Conservation (phyloP, 176 grass and related monocot genomes). For the Aegilops umbellulata region DNA sequence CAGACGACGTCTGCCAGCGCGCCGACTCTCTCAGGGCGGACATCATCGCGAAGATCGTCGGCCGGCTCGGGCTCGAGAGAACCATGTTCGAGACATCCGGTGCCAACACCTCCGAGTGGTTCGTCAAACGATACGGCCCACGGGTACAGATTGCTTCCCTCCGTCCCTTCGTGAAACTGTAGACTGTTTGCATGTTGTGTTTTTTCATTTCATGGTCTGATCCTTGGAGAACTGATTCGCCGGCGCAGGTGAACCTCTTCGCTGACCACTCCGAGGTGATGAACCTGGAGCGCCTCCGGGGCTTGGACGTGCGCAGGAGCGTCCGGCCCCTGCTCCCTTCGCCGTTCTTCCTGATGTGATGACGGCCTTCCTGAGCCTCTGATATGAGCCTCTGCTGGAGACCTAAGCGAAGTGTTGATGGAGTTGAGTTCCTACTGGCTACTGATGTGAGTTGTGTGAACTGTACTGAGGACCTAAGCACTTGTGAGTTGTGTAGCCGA, state of each 20-base stretch:
- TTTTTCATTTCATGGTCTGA: neutral
- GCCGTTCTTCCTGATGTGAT: constrained; percentile 46
- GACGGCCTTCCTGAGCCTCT: neutral
- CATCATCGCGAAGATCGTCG: constrained; percentile 72
- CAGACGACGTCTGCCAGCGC: constrained; percentile 64
- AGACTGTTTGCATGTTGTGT: neutral
- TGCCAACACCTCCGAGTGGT: constrained; percentile 69
- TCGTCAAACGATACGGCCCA: constrained; percentile 77
- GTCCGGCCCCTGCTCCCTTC: constrained; percentile 23
- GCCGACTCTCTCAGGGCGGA: constrained; percentile 57
- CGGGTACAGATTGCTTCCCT: constrained; percentile 33
- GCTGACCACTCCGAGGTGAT: constrained; percentile 75
- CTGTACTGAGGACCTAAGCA: neutral
- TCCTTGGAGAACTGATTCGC: neutral
- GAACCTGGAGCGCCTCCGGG: constrained; percentile 74
- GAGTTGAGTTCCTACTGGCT: neutral
- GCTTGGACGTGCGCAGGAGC: constrained; percentile 12
- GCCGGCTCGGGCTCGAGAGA: constrained; percentile 73
- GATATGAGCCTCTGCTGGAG: neutral
- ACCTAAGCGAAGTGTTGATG: neutral
- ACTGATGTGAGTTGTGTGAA: neutral
- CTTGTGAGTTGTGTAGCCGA: neutral
- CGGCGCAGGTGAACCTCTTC: constrained; percentile 77
- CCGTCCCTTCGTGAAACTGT: neutral
- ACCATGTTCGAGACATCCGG: constrained; percentile 88